A percentile compares a stretch with the other conserved stretches of the same genome.
These are phyloP conservation scores for Chlorella variabilis DNA, from an alignment of 163 green algal genomes.

Conservation along the genomic window DNA sequence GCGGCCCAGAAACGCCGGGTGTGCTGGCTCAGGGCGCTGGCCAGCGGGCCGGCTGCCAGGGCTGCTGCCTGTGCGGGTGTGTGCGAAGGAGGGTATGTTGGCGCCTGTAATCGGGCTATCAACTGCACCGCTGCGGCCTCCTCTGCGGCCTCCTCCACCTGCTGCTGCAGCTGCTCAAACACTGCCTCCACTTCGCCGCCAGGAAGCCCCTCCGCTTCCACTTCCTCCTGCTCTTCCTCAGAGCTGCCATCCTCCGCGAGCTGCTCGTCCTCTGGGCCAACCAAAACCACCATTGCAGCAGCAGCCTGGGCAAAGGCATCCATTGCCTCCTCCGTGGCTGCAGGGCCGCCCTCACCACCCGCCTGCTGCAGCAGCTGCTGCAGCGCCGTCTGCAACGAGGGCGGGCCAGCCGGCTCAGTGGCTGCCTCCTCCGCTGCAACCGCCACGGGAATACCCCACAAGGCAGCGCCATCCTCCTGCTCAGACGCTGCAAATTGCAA, in stretches of 20 bases:
- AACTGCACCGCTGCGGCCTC: neutral
- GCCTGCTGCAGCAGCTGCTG: constrained; percentile 4
- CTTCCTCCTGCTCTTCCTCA: neutral
- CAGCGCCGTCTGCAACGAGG: neutral
- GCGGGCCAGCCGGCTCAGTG: neutral
- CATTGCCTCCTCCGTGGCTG: neutral
- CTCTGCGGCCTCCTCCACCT: neutral
- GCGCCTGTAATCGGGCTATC: neutral
- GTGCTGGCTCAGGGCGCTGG: constrained; percentile 5
- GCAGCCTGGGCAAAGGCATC: neutral
- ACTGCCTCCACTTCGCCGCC: neutral
- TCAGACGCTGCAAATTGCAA: neutral
- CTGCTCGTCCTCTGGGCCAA: neutral
- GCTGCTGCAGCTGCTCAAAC: constrained; percentile 1
- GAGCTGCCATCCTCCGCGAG: neutral
- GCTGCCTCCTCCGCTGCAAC: neutral
- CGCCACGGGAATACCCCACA: constrained; percentile 7
- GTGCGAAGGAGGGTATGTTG: no score
- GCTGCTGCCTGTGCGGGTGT: no score
- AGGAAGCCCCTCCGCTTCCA: neutral
- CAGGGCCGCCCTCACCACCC: neutral
- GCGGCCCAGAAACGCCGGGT: neutral
- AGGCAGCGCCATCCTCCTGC: neutral
- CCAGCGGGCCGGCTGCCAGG: neutral
- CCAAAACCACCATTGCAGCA: neutral